A percentile compares a stretch with the other conserved stretches of the same genome.
Evolutionary conservation across 2,329 filamentous ascomycete species (phyloP).

Genomic region (Arthrobotrys sinensis): DNA sequence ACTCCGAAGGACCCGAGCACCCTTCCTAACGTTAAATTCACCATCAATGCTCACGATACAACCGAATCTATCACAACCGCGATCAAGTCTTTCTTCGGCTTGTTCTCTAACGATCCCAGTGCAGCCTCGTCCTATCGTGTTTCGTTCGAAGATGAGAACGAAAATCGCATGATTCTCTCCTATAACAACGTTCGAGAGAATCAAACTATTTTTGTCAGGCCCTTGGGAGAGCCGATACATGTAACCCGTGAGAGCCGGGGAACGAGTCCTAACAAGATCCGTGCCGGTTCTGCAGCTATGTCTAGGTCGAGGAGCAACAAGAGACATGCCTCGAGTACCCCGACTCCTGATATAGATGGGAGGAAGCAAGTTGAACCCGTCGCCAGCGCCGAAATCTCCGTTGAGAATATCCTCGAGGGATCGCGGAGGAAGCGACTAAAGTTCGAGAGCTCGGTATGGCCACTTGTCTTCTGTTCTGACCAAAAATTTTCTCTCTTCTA

Average conservation of each 20-base stretch:
- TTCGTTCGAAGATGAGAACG: slow-evolving; percentile 92
- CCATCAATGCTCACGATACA: slow-evolving; percentile 95
- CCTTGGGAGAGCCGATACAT: slow-evolving; percentile 71
- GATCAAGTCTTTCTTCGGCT: slow-evolving; percentile 98
- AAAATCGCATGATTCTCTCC: slow-evolving; percentile 91
- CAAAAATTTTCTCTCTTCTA: slow-evolving; percentile 31
- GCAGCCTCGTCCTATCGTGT: slow-evolving; percentile 79
- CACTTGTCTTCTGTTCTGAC: slow-evolving; percentile 23
- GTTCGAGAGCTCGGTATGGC: slow-evolving; percentile 94
- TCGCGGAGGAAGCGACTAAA: slow-evolving; percentile 95
- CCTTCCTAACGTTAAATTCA: slow-evolving; percentile 68
- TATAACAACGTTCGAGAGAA: slow-evolving; percentile 96
- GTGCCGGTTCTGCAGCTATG: slow-evolving; percentile 40
- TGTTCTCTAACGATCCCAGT: slow-evolving; percentile 73
- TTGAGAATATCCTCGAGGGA: slow-evolving; percentile 98
- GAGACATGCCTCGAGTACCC: slow-evolving; percentile 66
- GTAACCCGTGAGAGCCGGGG: slow-evolving; percentile 66
- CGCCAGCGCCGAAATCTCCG: slow-evolving; percentile 92
- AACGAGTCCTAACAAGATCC: slow-evolving; percentile 35
- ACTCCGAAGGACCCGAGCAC: slow-evolving; percentile 25
- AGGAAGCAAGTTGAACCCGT: slow-evolving; percentile 74
- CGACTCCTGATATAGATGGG: slow-evolving; percentile 35
- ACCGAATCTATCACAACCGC: slow-evolving; percentile 98
- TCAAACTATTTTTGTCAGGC: slow-evolving; percentile 93
- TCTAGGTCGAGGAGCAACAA: slow-evolving; percentile 70